phyloP scores from a whole-genome alignment of 2,329 filamentous ascomycete species.

The Trichoderma sp. region DNA sequence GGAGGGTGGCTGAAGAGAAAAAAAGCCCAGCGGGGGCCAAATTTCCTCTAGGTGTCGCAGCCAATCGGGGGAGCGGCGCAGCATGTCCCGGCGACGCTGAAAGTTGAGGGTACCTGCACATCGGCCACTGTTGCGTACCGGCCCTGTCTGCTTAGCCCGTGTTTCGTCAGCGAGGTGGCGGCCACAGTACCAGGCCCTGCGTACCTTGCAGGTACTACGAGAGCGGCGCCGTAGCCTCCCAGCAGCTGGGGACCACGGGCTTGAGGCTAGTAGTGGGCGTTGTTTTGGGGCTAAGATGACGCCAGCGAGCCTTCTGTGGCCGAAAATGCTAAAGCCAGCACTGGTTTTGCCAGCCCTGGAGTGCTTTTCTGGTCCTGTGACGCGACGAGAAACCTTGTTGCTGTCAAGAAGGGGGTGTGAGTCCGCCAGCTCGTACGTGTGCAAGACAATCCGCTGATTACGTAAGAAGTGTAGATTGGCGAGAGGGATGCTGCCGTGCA shows the following conservation, averaged over 20 bases:
- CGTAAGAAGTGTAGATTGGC: neutral
- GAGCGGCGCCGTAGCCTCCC: neutral
- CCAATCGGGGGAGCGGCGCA: slow-evolving; percentile 34
- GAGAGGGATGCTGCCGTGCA: neutral
- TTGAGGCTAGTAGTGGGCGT: neutral
- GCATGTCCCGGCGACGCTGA: slow-evolving; percentile 4
- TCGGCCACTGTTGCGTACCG: slow-evolving; percentile 11
- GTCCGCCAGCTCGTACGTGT: neutral
- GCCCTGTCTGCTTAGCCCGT: neutral
- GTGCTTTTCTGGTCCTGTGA: neutral
- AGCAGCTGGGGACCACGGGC: slow-evolving; percentile 5
- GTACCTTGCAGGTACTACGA: slow-evolving; percentile 19
- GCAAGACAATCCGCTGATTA: neutral
- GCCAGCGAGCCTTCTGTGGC: neutral
- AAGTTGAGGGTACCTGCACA: slow-evolving; percentile 18
- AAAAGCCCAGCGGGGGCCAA: slow-evolving; percentile 9
- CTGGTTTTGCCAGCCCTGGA: neutral
- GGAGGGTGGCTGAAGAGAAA: neutral
- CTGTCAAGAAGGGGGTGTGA: neutral
- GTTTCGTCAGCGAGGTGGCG: slow-evolving; percentile 16
- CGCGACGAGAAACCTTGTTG: slow-evolving; percentile 1
- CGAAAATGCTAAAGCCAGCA: neutral
- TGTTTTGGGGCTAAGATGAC: slow-evolving; percentile 1
- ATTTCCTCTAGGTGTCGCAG: neutral
- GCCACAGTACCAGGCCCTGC: neutral